Evolutionary conservation across 768 basidiomycete genomes (phyloP), one percentile per base, ranked within the genome.

Genomic region (Lactarius vividus): DNA sequence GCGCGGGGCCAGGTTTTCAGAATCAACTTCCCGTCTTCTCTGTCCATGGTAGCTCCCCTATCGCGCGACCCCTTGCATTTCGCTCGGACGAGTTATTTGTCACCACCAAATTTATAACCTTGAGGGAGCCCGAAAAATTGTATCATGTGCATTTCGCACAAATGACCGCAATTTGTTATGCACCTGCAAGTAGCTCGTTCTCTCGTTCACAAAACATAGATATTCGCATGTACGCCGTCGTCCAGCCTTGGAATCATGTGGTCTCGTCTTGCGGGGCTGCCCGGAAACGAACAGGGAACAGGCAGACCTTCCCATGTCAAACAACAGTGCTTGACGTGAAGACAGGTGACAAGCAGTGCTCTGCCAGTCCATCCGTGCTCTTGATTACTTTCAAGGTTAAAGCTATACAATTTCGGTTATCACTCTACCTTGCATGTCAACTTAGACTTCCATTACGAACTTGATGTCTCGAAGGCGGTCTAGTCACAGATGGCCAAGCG

Each of bases 371-470:
- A 57, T 37, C 33, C 62, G 26, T 46, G 42, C 49, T 44, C 18
- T 46, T 20, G 54, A 63, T 18, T 35, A 26, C 40, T 44, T 57
- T 63, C 55, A 29, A 53, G 26, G 55, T 18, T 37, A 46, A 63
- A 33, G 18, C 9, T 57, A 44, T 26, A 23, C 16, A 1, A 42
- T 20, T 63, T 63, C 62, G 44, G 33, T n/a, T 35, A 44, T 57
- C 53, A 56, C 54, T 7, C 55, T 18, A 11, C 44, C 31, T 57
- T 57, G 42, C 23, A 26, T 20, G 35, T 13, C 18, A 31, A 28
- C 6, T 15, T 35, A 1, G 61, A 31, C 53, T 46, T 37, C 49
- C 11, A 52, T 52, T 52, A 52, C 49, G 49, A 52, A 52, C 23
- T 52, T 52, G 49, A 52, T 52, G n/a, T 23, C 49, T 26, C 6